phyloP scores from a whole-genome alignment of 106 monocot species.

The Platanthera zijinensis region DNA sequence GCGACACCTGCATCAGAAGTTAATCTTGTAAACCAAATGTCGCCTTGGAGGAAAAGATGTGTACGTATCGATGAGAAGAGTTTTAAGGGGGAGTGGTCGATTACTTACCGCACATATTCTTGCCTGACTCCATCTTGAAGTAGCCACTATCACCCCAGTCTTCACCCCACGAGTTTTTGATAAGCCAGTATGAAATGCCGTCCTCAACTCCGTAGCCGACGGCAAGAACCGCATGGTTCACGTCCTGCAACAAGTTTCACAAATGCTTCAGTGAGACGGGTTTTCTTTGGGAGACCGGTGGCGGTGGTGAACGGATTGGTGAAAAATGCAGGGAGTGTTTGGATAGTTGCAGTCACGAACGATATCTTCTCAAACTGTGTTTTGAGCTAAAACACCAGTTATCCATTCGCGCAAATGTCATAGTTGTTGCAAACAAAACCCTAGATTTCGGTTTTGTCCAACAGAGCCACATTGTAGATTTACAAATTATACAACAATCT shows the following conservation, averaged over 20 bases:
- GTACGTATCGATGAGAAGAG: background rate
- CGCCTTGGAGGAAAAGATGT: background rate
- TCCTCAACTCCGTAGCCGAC: constrained; percentile 76
- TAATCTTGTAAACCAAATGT: background rate
- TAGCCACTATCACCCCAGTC: constrained; percentile 82
- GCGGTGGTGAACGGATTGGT: too few species aligned
- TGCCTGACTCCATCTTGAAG: constrained; percentile 97
- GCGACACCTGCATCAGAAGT: constrained; percentile 63
- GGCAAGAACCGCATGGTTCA: constrained; percentile 82
- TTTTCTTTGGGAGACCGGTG: too few species aligned
- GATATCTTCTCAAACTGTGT: too few species aligned
- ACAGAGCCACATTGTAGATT: too few species aligned
- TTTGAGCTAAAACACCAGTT: too few species aligned
- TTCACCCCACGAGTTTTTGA: constrained; percentile 79
- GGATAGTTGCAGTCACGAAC: too few species aligned
- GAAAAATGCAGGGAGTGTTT: too few species aligned
- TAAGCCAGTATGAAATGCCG: constrained; percentile 67
- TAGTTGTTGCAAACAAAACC: too few species aligned
- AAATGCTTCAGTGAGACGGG: background rate
- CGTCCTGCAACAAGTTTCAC: constrained; percentile 33
- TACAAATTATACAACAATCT: too few species aligned
- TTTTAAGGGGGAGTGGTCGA: background rate
- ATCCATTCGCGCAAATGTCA: too few species aligned
- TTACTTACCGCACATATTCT: constrained; percentile 95
- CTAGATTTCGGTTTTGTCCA: too few species aligned